Conservation (phyloP, 495 filamentous ascomycete genomes). For the Talaromyces ruber region DNA sequence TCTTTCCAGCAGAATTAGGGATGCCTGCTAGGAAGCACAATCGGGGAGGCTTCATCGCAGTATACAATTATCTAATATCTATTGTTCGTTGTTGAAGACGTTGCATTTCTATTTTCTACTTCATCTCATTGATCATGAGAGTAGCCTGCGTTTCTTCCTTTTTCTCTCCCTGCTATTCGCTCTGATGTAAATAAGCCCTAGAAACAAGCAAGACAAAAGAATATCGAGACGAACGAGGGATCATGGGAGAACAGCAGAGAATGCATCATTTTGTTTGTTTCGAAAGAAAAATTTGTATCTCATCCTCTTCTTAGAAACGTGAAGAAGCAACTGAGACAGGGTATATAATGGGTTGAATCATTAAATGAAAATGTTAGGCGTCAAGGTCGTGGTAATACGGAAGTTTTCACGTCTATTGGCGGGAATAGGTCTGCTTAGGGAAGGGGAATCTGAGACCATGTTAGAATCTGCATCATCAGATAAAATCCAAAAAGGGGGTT, state of each 20-base stretch:
- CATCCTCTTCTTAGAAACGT: neutral
- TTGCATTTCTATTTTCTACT: slow-evolving; percentile 8
- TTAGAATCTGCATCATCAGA: neutral
- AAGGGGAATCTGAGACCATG: slow-evolving; percentile 56
- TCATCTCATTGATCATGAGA: neutral
- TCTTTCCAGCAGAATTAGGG: too few species aligned
- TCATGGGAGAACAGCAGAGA: neutral
- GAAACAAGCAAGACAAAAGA: neutral
- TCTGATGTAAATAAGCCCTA: neutral
- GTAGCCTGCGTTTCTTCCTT: neutral
- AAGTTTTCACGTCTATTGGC: neutral
- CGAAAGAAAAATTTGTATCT: neutral
- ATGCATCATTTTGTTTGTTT: neutral
- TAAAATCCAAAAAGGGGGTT: slow-evolving; percentile 15
- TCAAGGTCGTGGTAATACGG: neutral
- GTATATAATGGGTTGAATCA: slow-evolving; percentile 45
- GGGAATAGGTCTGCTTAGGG: slow-evolving; percentile 70
- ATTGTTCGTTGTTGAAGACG: slow-evolving; percentile 43
- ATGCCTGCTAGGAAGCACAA: too few species aligned
- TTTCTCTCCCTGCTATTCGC: neutral
- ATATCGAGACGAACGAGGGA: neutral
- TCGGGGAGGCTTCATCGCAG: too few species aligned
- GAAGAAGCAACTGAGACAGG: slow-evolving; percentile 11
- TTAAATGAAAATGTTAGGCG: slow-evolving; percentile 10
- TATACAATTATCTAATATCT: too few species aligned